phyloP scores from a whole-genome alignment of 2,329 filamentous ascomycete species.

The Dactylella cylindrospora region DNA sequence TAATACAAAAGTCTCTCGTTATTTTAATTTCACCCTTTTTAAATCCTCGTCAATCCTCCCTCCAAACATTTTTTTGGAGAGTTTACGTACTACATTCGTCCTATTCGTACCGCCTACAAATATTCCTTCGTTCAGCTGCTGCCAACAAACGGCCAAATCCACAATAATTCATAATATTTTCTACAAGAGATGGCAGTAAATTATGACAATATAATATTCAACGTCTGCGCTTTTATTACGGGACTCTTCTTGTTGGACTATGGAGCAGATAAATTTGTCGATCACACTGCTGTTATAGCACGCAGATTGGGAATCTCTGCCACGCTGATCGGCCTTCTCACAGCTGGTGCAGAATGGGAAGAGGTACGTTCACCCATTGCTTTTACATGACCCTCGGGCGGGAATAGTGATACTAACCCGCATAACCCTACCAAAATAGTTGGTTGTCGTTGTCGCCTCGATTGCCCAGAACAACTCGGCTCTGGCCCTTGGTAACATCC shows the following conservation, averaged over 20 bases:
- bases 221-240: slow-evolving; percentile 54
- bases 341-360: slow-evolving; percentile 61
- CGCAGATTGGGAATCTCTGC: slow-evolving; percentile 55
- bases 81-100: too few relatives aligned
- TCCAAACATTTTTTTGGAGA: slow-evolving; percentile 8
- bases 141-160: too few relatives aligned
- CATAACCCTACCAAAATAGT: slow-evolving; percentile 49
- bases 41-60: slow-evolving; percentile 8
- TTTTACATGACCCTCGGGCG: background rate
- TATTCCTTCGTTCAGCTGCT: too few relatives aligned
- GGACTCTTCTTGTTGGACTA: slow-evolving; percentile 58
- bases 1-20: background rate
- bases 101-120: too few relatives aligned
- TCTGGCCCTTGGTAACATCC: slow-evolving; percentile 59
- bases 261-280: slow-evolving; percentile 59
- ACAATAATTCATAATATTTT: too few relatives aligned
- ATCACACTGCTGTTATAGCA: slow-evolving; percentile 58
- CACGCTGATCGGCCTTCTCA: slow-evolving; percentile 58
- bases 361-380: slow-evolving; percentile 53
- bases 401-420: too few relatives aligned
- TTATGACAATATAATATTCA: slow-evolving; percentile 53
- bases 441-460: slow-evolving; percentile 57
- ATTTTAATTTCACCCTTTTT: slow-evolving; percentile 2
- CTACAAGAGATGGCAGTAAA: slow-evolving; percentile 52
- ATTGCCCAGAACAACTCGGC: slow-evolving; percentile 55